Evolutionary conservation across 208 protist genomes (phyloP), one percentile per base, ranked within the genome.

Genomic region (Jaenimonas drosophilae): DNA sequence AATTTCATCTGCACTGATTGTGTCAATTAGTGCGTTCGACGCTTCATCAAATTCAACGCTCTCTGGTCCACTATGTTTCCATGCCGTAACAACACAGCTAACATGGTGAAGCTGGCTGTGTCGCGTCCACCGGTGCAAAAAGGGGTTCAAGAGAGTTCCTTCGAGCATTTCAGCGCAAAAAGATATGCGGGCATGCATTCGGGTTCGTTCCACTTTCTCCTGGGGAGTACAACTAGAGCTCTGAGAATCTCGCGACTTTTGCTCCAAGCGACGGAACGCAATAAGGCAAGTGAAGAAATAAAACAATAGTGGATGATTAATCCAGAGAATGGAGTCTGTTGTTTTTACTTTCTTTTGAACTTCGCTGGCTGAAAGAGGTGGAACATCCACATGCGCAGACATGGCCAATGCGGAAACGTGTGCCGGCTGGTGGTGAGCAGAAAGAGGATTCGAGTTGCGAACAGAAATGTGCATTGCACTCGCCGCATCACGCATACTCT

Each of bases 31-130:
- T 4, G 45, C 29, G 11, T 65, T 64, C 6, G 69, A 79, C 6
- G 70, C 55, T 6, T 30, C 28, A 33, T 64, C 50, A 57, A 91
- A 84, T 25, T 67, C 60, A n/a, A 43, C 27, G 37, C 63, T 76
- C 27, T 67, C 32, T 4, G 62, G 61, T 2, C 73, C 80, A 32
- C 61, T 26, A 14, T 31, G 46, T 27, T 66, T 58, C 81, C 75
- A 91, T 7, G 55, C 44, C 5, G 4, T 31, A 0, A 42, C 59
- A 30, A 91, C 69, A 33, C 69, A 36, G 11, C 33, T 38, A 7
- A 91, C 59, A 4, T 67, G 47, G 2, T 45, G 25, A 5, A 56
- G 59, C 11, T 84, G 30, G 14, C 40, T 57, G 1, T 36, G 34
- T 33, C 79, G 49, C 16, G 75, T 81, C 83, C 76, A 88, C n/a